Conservation (phyloP, 306 rosid species). For the Castanopsis chinensis region DNA sequence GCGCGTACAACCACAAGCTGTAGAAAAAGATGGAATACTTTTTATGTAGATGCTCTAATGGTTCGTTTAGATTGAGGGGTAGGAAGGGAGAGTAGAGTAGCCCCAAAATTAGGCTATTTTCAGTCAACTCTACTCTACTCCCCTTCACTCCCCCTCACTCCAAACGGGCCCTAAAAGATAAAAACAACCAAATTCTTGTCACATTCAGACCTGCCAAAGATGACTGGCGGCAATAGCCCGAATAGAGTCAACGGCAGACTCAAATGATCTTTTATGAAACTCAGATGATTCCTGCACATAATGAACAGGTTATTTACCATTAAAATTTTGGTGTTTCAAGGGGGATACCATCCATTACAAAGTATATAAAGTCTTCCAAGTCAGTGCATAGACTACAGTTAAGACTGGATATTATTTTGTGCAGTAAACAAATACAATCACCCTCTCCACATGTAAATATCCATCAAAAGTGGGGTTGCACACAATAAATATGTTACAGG, state of each 20-base stretch:
- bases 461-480: constrained; percentile 16
- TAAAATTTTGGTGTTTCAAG: neutral
- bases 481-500: neutral
- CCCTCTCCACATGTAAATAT: neutral
- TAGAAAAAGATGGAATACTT: constrained; percentile 29
- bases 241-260: constrained; percentile 81
- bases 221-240: constrained; percentile 91
- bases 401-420: neutral
- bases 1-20: constrained; percentile 99
- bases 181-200: constrained; percentile 14
- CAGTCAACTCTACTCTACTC: too few relatives aligned
- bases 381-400: constrained; percentile 4
- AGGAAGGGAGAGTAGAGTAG: too few relatives aligned
- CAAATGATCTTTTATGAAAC: constrained; percentile 92
- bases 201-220: constrained; percentile 91
- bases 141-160: too few relatives aligned
- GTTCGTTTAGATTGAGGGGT: too few relatives aligned
- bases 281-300: constrained; percentile 82
- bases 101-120: too few relatives aligned
- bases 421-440: neutral
- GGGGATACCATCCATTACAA: constrained; percentile 6
- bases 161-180: neutral
- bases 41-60: constrained; percentile 14
- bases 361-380: neutral
- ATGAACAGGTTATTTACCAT: constrained; percentile 12